phyloP scores from a whole-genome alignment of 2,329 filamentous ascomycete species.

The Colletotrichum brevisporum region DNA sequence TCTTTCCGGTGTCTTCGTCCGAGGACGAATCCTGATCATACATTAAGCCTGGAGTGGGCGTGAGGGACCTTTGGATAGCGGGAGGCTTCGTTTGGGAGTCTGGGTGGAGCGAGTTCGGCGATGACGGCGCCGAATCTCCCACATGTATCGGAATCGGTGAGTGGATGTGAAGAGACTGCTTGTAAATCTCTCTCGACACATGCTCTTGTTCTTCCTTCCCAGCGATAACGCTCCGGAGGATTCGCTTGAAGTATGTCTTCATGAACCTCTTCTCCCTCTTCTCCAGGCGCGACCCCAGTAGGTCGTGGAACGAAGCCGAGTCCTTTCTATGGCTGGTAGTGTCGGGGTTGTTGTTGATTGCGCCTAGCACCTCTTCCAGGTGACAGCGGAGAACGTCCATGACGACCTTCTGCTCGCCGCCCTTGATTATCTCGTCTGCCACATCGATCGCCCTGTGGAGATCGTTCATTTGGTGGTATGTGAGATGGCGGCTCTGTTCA shows the following conservation, averaged over 20 bases:
- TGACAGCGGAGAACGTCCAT: slow-evolving; percentile 64
- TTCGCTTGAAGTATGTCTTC: slow-evolving; percentile 25
- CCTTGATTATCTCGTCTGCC: slow-evolving; percentile 38
- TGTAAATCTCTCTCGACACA: slow-evolving; percentile 14
- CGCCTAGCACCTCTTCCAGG: slow-evolving; percentile 61
- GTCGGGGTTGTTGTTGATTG: slow-evolving; percentile 56
- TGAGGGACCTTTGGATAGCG: too few relatives aligned
- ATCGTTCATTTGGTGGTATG: background rate
- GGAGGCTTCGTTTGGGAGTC: background rate
- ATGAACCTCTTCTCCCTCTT: slow-evolving; percentile 31
- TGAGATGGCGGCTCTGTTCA: background rate
- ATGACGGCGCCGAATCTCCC: background rate
- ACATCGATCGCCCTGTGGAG: slow-evolving; percentile 19
- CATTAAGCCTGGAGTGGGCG: too few relatives aligned
- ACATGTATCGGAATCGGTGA: background rate
- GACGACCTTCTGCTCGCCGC: slow-evolving; percentile 52
- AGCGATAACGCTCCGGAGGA: slow-evolving; percentile 1
- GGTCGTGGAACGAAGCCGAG: background rate
- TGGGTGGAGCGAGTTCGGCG: background rate
- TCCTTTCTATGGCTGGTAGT: background rate
- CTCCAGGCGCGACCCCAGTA: background rate
- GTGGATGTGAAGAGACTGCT: background rate
- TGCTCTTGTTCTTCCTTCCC: slow-evolving; percentile 16
- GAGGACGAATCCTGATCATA: too few relatives aligned
- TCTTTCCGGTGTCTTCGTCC: background rate